A percentile compares a stretch with the other conserved stretches of the same genome.
These are phyloP conservation scores for Gossypium anomalum DNA, from an alignment of 345 rosid genomes.

Conservation along the genomic window DNA sequence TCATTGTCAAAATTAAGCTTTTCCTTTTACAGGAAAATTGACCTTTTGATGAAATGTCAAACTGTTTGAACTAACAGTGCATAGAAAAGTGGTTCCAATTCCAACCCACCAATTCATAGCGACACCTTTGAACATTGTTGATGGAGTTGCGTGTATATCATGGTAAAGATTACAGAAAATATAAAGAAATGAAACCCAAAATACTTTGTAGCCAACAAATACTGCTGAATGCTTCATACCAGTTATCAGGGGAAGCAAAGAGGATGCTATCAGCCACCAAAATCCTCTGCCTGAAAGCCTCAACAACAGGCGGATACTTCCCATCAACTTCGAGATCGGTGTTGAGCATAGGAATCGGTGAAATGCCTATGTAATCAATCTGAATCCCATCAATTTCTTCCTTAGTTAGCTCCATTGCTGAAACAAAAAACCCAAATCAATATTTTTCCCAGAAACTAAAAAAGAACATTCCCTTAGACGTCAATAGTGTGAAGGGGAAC, in stretches of 20 bases:
- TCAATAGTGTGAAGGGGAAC: neutral
- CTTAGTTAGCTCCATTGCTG: constrained; percentile 44
- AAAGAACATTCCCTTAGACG: neutral
- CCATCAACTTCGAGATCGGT: constrained; percentile 35
- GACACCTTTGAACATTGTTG: too few species aligned
- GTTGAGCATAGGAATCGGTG: constrained; percentile 59
- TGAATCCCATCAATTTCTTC: constrained; percentile 42
- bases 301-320: constrained; percentile 12
- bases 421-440: neutral
- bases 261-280: neutral
- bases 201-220: too few species aligned
- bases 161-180: too few species aligned
- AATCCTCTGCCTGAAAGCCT: constrained; percentile 17
- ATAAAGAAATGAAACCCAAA: too few species aligned
- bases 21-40: too few species aligned
- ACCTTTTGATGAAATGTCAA: too few species aligned
- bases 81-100: too few species aligned
- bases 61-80: too few species aligned
- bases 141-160: too few species aligned
- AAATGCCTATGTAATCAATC: constrained; percentile 52
- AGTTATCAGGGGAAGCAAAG: neutral
- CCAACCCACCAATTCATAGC: too few species aligned
- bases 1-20: too few species aligned
- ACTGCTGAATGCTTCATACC: too few species aligned
- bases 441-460: neutral